These are phyloP conservation scores for Striga hermonthica DNA, from an alignment of 305 asterid species.

Conservation along the genomic window DNA sequence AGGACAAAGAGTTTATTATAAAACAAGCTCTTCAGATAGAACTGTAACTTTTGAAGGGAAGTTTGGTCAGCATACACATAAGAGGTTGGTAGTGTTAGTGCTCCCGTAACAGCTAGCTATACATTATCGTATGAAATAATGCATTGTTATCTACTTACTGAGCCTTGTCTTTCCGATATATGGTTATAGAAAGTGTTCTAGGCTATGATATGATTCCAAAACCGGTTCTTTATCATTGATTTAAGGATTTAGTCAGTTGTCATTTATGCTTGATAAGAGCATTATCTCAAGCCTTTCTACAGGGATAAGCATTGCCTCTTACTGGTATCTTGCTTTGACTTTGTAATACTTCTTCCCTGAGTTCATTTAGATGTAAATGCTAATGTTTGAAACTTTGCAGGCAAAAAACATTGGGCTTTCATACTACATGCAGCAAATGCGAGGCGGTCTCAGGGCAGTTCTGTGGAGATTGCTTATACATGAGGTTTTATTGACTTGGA, in stretches of 20 bases:
- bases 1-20: no score
- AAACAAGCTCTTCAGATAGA: no score
- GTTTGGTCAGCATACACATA: no score
- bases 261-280: constrained; percentile 7
- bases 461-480: constrained; percentile 80
- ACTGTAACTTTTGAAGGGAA: no score
- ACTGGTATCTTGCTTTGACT: constrained; percentile 1
- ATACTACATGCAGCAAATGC: constrained; percentile 62
- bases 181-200: neutral
- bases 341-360: neutral
- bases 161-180: neutral
- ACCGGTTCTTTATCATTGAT: neutral
- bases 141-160: neutral
- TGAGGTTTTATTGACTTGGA: constrained; percentile 39
- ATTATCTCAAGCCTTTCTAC: constrained; percentile 3
- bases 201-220: constrained; percentile 1
- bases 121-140: no score
- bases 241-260: neutral
- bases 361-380: neutral
- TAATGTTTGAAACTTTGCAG: constrained; percentile 32
- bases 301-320: neutral
- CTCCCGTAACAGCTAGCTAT: no score
- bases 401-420: constrained; percentile 58
- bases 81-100: no score
- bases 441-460: constrained; percentile 45